phyloP scores from a whole-genome alignment of 805 yeast species.

The Monosporozyma solicola region DNA sequence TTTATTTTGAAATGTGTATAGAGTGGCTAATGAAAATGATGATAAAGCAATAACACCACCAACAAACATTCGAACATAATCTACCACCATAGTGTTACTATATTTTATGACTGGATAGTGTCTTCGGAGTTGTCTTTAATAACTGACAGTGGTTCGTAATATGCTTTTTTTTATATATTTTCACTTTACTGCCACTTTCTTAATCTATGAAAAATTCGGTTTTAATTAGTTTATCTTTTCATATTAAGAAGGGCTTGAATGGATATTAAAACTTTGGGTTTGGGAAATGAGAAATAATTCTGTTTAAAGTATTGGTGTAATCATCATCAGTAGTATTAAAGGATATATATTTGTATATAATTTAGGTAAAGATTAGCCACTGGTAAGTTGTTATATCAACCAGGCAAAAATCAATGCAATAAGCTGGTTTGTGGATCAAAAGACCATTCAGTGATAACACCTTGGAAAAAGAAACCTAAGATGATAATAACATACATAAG shows the following conservation, averaged over 20 bases:
- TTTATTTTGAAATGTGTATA: constrained; percentile 53
- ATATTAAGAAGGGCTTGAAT: neutral
- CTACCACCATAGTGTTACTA: constrained; percentile 7
- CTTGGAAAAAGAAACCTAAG: constrained; percentile 67
- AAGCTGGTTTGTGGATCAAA: neutral
- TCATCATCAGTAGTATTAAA: neutral
- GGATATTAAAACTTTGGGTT: neutral
- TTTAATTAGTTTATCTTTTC: neutral
- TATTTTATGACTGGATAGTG: neutral
- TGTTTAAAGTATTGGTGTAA: neutral
- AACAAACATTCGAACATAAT: constrained; percentile 31
- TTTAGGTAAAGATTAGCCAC: neutral
- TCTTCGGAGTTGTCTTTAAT: neutral
- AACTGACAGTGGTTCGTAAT: neutral
- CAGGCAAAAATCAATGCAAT: neutral
- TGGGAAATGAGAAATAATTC: neutral
- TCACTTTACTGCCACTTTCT: neutral
- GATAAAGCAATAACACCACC: constrained; percentile 38
- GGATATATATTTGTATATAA: neutral
- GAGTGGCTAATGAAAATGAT: constrained; percentile 38
- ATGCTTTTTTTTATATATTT: neutral
- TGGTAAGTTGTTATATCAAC: neutral
- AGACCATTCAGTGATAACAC: constrained; percentile 9
- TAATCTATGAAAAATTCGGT: neutral
- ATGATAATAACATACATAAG: constrained; percentile 67